Conservation (phyloP, 371 early-diverging fungal genomes). For the Mortierella sp. region DNA sequence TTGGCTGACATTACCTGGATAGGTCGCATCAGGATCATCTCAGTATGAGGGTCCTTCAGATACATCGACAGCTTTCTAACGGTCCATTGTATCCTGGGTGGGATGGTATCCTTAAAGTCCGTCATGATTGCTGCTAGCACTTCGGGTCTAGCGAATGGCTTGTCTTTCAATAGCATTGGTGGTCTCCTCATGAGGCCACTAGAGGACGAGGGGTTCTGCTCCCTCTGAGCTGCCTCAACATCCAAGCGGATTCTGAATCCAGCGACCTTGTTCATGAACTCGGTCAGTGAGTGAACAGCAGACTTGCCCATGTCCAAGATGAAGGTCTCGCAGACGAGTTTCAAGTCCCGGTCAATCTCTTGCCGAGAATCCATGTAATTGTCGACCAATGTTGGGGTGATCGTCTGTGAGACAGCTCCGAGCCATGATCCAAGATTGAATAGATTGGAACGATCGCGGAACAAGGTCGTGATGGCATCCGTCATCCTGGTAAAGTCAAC, state of each 20-base stretch:
- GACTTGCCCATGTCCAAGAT: slow-evolving; percentile 73
- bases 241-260: slow-evolving; percentile 51
- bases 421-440: slow-evolving; percentile 61
- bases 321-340: slow-evolving; percentile 80
- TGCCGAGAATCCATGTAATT: slow-evolving; percentile 65
- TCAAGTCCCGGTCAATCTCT: slow-evolving; percentile 78
- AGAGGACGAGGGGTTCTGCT: slow-evolving; percentile 25
- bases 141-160: slow-evolving; percentile 58
- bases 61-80: slow-evolving; percentile 73
- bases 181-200: slow-evolving; percentile 34
- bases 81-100: slow-evolving; percentile 64
- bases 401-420: slow-evolving; percentile 66
- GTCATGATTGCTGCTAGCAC: slow-evolving; percentile 43
- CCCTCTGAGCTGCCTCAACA: slow-evolving; percentile 46
- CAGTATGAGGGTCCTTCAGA: slow-evolving; percentile 80
- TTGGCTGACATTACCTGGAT: slow-evolving; percentile 66
- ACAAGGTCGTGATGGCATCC: slow-evolving; percentile 37
- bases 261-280: slow-evolving; percentile 76
- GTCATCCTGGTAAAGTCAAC: slow-evolving; percentile 75
- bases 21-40: slow-evolving; percentile 75
- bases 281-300: slow-evolving; percentile 71
- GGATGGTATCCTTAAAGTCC: slow-evolving; percentile 65
- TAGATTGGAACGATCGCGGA: slow-evolving; percentile 35
- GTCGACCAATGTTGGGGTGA: slow-evolving; percentile 70
- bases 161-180: slow-evolving; percentile 50